Base-by-base conservation (phyloP, 768 basidiomycete genomes). In the Sutorius australiensis region DNA sequence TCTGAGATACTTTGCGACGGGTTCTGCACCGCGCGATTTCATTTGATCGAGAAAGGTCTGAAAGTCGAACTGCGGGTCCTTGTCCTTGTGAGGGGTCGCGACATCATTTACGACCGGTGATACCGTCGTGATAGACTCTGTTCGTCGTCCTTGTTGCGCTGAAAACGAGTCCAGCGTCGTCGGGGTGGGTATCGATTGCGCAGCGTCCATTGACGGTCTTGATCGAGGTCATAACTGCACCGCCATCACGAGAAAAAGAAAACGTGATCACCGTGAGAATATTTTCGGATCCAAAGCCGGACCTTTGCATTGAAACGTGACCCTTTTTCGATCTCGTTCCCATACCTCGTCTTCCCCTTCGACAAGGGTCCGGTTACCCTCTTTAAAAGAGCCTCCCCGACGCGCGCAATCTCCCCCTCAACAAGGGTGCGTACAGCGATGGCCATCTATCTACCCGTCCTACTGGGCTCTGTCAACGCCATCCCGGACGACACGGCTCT, bases 11-110 rank as follows among this genome's bases (percentile, higher is more conserved):
- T 92, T 92, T 28, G 91, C 92, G 19, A 98, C 88, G 6, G 94
- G 90, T 50, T 99, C 97, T 2, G 95, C 93, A 45, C 80, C 75
- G 63, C 84, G 86, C 38, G 78, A 72, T 72, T 95, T 90, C 83
- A 99, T 92, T 71, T 99, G 94, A 68, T 95, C 92, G 57, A 98
- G 71, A 70, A 99, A 99, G 44, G 78, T 84, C 65, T 95, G 93
- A 67, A 98, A 98, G 70, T 98, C 95, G 60, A 98, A 98, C 39
- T 76, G 75, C 0, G 75, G 74, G 52, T 72, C 72, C 30, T 70
- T 59, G 44, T 78, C 79, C 34, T 53, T 65, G 51, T 33, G 51
- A 6, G 73, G 70, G 64, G 46, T n/a, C 16, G 4, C 2, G 46
- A 4, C 58, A 17, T 60, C 65, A 3, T 19, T 37, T 24, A 24